Conservation (phyloP, 2,329 filamentous ascomycete species). For the Diaporthe sp. region DNA sequence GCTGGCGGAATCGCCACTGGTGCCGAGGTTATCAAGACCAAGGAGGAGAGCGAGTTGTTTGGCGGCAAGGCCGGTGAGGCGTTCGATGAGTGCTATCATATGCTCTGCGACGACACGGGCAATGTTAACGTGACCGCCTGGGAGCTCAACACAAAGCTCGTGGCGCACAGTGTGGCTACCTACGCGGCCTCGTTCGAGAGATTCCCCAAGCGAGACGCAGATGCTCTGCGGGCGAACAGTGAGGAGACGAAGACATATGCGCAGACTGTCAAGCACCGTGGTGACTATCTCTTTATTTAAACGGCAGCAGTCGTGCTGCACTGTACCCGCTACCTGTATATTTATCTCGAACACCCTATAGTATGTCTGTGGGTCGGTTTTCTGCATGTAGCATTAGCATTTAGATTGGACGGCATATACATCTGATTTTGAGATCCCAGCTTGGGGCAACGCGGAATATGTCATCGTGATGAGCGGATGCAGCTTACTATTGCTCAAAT, state of each 20-base stretch:
- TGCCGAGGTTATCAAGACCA: slow-evolving; percentile 80
- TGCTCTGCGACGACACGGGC: slow-evolving; percentile 67
- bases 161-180: slow-evolving; percentile 37
- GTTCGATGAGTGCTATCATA: slow-evolving; percentile 71
- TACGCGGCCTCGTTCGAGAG: slow-evolving; percentile 36
- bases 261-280: slow-evolving; percentile 35
- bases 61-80: slow-evolving; percentile 74
- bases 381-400: neutral
- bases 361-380: neutral
- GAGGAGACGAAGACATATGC: slow-evolving; percentile 18
- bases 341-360: neutral
- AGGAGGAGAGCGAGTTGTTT: slow-evolving; percentile 72
- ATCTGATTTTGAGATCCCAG: neutral
- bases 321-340: neutral
- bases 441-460: too few species aligned
- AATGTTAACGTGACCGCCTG: slow-evolving; percentile 71
- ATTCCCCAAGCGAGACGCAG: slow-evolving; percentile 34
- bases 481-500: neutral
- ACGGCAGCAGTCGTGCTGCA: too few species aligned
- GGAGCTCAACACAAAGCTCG: slow-evolving; percentile 66
- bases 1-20: slow-evolving; percentile 82
- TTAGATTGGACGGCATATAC: slow-evolving; percentile 1
- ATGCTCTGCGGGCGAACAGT: slow-evolving; percentile 4
- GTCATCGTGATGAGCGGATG: too few species aligned
- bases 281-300: slow-evolving; percentile 33